These are phyloP conservation scores for Mediolabrus comicus DNA, from an alignment of 108 stramenopile genomes.

Conservation along the genomic window DNA sequence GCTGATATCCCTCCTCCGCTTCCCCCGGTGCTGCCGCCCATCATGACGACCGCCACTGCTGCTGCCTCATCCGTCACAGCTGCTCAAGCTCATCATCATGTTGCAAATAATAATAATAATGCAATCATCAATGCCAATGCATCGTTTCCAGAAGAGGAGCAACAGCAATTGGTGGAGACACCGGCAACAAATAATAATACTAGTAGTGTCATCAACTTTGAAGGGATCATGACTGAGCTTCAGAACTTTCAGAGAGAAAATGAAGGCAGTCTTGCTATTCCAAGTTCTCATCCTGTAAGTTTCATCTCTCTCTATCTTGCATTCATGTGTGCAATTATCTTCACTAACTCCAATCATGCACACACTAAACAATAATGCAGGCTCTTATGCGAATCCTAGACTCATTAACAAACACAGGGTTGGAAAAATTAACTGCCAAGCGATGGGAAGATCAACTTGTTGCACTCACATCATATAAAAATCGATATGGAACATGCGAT, in stretches of 20 bases:
- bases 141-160: no score
- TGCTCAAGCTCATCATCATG: not conserved
- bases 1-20: not conserved
- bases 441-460: conserved; percentile 6
- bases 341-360: not conserved
- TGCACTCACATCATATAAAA: not conserved
- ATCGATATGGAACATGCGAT: not conserved
- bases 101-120: not conserved
- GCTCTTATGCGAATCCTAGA: conserved; percentile 1
- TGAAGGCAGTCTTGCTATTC: conserved; percentile 9
- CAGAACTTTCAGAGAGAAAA: conserved; percentile 11
- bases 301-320: not conserved
- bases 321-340: not conserved
- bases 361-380: not conserved
- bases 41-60: not conserved
- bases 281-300: conserved; percentile 14
- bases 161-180: not conserved
- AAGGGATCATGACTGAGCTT: conserved; percentile 13
- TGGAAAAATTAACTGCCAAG: not conserved
- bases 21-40: not conserved
- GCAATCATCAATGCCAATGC: no score
- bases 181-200: not conserved
- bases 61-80: not conserved
- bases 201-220: conserved; percentile 5
- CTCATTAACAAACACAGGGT: not conserved